Conservation (phyloP, 257 asterid genomes). For the Buddleja alternifolia region DNA sequence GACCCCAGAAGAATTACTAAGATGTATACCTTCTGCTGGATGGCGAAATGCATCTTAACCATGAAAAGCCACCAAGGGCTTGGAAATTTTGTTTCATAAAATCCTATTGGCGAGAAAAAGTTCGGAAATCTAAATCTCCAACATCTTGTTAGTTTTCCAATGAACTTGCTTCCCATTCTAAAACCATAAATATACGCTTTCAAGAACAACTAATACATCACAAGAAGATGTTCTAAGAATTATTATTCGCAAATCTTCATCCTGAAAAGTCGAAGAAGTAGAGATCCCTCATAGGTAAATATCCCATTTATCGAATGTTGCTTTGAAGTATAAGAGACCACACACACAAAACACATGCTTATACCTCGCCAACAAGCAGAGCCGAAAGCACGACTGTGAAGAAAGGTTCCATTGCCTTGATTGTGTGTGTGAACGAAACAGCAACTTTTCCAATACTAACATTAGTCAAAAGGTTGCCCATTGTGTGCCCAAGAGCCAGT, state of each 20-base stretch:
- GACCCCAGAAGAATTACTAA: too few species aligned
- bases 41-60: conserved; percentile 4
- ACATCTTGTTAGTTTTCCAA: neutral
- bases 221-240: neutral
- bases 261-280: neutral
- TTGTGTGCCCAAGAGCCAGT: conserved; percentile 74
- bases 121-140: too few species aligned
- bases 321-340: neutral
- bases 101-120: neutral
- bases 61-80: neutral
- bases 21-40: neutral
- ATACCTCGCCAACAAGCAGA: conserved; percentile 72
- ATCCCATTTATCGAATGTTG: neutral
- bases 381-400: conserved; percentile 81
- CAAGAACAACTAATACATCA: neutral
- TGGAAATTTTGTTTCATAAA: neutral
- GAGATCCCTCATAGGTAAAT: neutral
- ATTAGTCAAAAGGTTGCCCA: conserved; percentile 87
- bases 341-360: neutral
- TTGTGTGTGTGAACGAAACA: conserved; percentile 92
- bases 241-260: neutral
- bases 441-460: conserved; percentile 87
- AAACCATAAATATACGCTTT: neutral
- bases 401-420: conserved; percentile 97
- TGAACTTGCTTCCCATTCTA: neutral